Base-by-base conservation (phyloP, 1,284 basidiomycete species). In the Pseudozyma tsukubaensis region DNA sequence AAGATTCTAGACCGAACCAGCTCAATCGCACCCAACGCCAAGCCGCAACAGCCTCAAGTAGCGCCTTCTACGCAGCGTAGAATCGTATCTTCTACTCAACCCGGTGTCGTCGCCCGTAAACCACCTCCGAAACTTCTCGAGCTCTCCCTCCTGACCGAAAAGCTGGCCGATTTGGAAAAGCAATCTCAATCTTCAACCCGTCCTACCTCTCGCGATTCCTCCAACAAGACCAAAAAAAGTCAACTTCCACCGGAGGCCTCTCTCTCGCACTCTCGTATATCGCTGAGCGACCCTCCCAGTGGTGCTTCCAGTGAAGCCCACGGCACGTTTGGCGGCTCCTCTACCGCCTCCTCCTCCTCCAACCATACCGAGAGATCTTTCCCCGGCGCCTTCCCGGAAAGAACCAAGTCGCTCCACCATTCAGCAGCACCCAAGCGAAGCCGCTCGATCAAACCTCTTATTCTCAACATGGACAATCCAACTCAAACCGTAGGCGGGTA, bases 81-180 rank as follows among this genome's bases (percentile, higher is more conserved):
- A 29, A 6, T 29, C 24, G 24, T 29, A 29, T 6, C 24, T 29
- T 16, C 35, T 18, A 2, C 13, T 19, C 5, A 39, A 24, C 35
- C n/a, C 52, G n/a, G 3, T 40, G 19, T 29, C 6, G 32, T 16
- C 3, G 4, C 52, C 2, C 53, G 60, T 4, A 68, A 64, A 47
- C 35, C 58, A 6, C 44, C 61, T 3, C 65, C 70, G 12, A 66
- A 67, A 50, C 61, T 29, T 29, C 24, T 68, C n/a, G 65, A 68
- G n/a, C 54, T 64, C 24, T 18, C 44, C 1, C 32, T 68, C 14
- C 56, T 73, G 7, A 59, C 65, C 16, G 58, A 50, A 9, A 73
- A 73, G 16, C 18, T 73, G 16, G 40, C 51, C 13, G 57, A 61
- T 37, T 49, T 74, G 4, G 66, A 69, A 36, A 61, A 67, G 35